These are phyloP conservation scores for Microcyclospora pomicola DNA, from an alignment of 2,329 filamentous ascomycete species.

Conservation along the genomic window DNA sequence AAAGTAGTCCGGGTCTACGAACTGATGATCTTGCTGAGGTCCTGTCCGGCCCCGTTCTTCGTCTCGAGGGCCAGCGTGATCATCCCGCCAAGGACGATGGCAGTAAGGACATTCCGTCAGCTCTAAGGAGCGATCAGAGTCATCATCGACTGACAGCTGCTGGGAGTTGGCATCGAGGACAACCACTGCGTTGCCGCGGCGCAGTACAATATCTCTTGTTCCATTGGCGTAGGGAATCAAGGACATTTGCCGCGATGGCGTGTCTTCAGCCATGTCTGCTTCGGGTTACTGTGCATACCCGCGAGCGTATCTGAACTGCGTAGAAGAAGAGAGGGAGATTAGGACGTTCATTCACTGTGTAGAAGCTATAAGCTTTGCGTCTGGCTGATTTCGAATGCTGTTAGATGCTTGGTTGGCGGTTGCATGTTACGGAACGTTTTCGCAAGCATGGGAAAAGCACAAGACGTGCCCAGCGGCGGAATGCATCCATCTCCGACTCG, in stretches of 20 bases:
- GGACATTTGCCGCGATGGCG: constrained; percentile 39
- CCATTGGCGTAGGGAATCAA: constrained; percentile 65
- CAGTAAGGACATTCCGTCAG: constrained; percentile 76
- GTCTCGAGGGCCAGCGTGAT: constrained; percentile 18
- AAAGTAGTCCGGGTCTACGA: constrained; percentile 87
- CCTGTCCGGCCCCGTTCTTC: constrained; percentile 23
- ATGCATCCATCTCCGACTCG: no score
- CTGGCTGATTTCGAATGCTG: no score
- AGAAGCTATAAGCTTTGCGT: no score
- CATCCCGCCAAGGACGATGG: constrained; percentile 53
- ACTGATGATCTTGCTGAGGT: constrained; percentile 39
- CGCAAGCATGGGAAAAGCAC: no score
- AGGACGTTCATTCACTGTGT: neutral
- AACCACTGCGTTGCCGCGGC: constrained; percentile 83
- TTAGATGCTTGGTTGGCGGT: no score
- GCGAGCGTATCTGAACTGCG: neutral
- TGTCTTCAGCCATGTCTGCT: constrained; percentile 19
- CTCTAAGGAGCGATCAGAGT: constrained; percentile 41
- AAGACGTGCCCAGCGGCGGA: no score
- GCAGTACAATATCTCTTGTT: constrained; percentile 66
- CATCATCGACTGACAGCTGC: constrained; percentile 66
- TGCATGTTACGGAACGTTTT: no score
- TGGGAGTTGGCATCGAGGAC: constrained; percentile 76
- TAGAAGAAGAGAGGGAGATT: neutral
- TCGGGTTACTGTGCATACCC: constrained; percentile 2